Base-by-base conservation (phyloP, 768 basidiomycete genomes). In the Lanmaoa rubissima region DNA sequence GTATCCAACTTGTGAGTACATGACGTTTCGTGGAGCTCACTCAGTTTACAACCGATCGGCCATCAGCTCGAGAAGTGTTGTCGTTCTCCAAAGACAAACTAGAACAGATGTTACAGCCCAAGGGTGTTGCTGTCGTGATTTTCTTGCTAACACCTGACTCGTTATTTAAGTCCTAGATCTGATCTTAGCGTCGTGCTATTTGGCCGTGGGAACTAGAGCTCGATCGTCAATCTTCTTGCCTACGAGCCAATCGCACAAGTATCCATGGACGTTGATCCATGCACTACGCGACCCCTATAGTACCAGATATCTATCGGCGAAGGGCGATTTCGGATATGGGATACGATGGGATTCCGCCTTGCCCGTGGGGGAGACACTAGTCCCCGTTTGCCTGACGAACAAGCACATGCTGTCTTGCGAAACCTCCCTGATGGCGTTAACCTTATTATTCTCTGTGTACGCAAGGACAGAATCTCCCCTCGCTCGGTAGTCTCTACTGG, bases 371-470 rank as follows among this genome's bases (percentile, higher is more conserved):
- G 50, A 11, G 38, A 40, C 0, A 38, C 9, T 24, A 46, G 35
- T 56, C 48, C 26, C 19, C 53, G 44, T 35, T 54, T 1, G 14
- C 58, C 50, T 46, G 68, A 60, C n/a, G 53, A 55, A 31, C 52
- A 70, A 26, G 59, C 65, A 3, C 57, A 68, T 41, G 11, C 48
- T 21, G 48, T 77, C 16, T 52, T 78, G 44, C 58, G 59, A 31
- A 58, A 36, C 12, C 60, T 76, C 3, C 34, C 38, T 28, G 38
- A 50, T 12, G 74, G 76, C 17, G 60, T 76, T 17, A 66, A 62
- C 53, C 68, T 76, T 14, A 67, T 78, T 75, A 60, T 77, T 5
- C 74, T 68, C 51, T 69, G 70, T 51, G 66, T 71, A 54, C 64
- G 69, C 16, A 69, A 63, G 9, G 71, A 73, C 1, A 54, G 69